Conservation (phyloP, 2,329 filamentous ascomycete species). For the Monilinia fructigena region DNA sequence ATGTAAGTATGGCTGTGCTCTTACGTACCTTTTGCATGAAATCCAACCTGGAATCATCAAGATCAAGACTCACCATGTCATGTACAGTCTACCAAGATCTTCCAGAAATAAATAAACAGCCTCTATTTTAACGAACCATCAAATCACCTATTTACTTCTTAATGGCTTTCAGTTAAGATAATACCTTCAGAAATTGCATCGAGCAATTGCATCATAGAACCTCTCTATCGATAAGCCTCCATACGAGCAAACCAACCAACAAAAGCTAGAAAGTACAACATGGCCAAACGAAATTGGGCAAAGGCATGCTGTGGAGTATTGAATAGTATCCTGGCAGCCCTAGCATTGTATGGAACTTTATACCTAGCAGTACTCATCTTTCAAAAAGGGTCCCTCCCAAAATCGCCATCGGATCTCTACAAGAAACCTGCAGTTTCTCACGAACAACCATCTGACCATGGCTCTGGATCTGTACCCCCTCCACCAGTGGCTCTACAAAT, state of each 20-base stretch:
- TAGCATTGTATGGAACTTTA: constrained; percentile 35
- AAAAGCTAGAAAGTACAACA: constrained; percentile 14
- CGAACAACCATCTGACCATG: constrained; percentile 26
- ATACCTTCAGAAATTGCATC: neutral
- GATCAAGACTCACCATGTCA: neutral
- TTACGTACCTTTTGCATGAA: neutral
- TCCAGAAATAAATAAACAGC: constrained; percentile 6
- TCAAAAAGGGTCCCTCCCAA: constrained; percentile 35
- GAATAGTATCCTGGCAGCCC: constrained; percentile 37
- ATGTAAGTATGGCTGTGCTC: constrained; percentile 20
- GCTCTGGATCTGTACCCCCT: constrained; percentile 23
- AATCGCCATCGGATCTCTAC: constrained; percentile 35
- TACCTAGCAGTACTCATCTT: constrained; percentile 35
- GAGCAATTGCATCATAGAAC: neutral
- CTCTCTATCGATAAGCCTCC: neutral
- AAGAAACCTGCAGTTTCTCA: constrained; percentile 28
- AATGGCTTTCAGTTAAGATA: constrained; percentile 12
- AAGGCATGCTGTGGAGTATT: constrained; percentile 35
- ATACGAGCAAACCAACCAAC: constrained; percentile 4
- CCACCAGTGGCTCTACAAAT: constrained; percentile 32
- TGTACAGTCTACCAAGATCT: neutral
- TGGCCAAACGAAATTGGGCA: constrained; percentile 34
- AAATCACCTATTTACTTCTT: neutral
- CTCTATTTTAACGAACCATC: constrained; percentile 23
- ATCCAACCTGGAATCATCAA: neutral